These are phyloP conservation scores for Linum tenue DNA, from an alignment of 345 rosid genomes.

Conservation along the genomic window DNA sequence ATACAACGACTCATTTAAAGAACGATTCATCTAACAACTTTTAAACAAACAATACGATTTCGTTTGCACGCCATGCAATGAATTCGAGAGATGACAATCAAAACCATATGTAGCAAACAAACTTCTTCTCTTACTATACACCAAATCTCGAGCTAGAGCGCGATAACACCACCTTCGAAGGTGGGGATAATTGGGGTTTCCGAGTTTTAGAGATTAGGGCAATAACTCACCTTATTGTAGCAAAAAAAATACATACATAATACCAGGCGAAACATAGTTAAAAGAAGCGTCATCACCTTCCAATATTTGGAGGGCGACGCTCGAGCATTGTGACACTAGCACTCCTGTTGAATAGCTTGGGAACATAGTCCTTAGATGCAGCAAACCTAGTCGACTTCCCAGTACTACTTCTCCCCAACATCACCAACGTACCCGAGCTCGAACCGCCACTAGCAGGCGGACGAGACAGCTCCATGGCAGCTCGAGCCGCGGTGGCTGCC, in stretches of 20 bases:
- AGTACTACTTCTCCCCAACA: background rate
- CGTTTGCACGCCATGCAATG: background rate
- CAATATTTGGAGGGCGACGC: background rate
- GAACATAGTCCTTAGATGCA: background rate
- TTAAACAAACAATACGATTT: no score
- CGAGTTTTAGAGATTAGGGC: background rate
- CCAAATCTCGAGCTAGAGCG: no score
- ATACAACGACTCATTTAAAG: no score
- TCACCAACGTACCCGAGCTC: background rate
- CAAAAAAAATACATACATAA: no score
- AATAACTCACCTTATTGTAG: no score
- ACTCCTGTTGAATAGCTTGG: background rate
- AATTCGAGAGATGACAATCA: background rate
- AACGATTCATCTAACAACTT: background rate
- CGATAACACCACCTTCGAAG: constrained; percentile 33
- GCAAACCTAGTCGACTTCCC: background rate
- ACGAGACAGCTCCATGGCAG: constrained; percentile 78
- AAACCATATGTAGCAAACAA: no score
- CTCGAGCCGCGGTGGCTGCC: constrained; percentile 90
- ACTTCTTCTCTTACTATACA: no score
- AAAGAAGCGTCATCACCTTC: background rate
- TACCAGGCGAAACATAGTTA: no score
- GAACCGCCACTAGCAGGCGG: background rate
- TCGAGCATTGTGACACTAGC: background rate
- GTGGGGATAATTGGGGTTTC: constrained; percentile 38